Conservation (phyloP, 108 stramenopile genomes). For the Stephanodiscus triporus region DNA sequence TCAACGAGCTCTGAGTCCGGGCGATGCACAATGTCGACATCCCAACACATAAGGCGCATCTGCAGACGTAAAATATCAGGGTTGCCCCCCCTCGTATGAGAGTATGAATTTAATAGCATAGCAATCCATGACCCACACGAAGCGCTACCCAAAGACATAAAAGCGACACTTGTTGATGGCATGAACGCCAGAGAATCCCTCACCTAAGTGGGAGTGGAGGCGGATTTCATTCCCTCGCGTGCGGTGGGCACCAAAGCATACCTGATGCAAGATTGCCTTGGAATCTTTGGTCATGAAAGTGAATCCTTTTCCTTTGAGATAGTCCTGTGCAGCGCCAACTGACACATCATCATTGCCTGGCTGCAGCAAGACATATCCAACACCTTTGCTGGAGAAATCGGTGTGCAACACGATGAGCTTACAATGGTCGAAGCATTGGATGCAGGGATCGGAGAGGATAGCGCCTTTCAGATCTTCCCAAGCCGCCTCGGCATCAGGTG, state of each 20-base stretch:
- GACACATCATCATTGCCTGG: slow-evolving; percentile 11
- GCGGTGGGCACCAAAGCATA: neutral
- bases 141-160: neutral
- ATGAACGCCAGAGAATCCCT: neutral
- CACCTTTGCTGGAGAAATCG: slow-evolving; percentile 13
- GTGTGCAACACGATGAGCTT: slow-evolving; percentile 4
- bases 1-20: neutral
- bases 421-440: slow-evolving; percentile 7
- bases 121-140: neutral
- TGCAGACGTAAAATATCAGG: neutral
- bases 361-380: slow-evolving; percentile 10
- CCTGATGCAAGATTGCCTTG: neutral
- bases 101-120: slow-evolving; percentile 1
- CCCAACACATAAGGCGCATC: slow-evolving; percentile 3
- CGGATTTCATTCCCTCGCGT: neutral
- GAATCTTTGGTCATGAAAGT: slow-evolving; percentile 10
- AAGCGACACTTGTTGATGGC: neutral
- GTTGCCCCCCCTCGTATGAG: slow-evolving; percentile 3
- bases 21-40: neutral
- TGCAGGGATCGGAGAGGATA: slow-evolving; percentile 20
- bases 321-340: neutral
- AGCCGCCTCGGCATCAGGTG: neutral
- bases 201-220: neutral
- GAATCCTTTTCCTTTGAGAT: slow-evolving; percentile 1
- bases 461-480: slow-evolving; percentile 4